These are phyloP conservation scores for Venustampulla echinocandica DNA, from an alignment of 495 filamentous ascomycete genomes.

Conservation along the genomic window DNA sequence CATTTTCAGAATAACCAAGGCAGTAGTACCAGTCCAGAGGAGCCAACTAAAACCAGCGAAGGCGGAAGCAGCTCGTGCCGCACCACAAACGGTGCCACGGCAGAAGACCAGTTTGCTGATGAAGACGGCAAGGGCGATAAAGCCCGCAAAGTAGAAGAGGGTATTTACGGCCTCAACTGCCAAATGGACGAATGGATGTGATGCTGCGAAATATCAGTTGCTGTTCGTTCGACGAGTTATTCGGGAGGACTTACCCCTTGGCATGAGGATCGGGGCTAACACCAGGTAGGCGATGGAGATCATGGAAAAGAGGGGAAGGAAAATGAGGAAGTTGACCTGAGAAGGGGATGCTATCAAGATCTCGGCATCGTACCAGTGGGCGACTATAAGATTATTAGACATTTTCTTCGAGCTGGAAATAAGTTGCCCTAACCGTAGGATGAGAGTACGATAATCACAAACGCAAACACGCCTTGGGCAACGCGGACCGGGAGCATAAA, in stretches of 20 bases:
- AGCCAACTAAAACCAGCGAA: conserved; percentile 36
- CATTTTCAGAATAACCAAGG: conserved; percentile 28
- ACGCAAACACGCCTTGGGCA: conserved; percentile 51
- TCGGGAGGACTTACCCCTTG: conserved; percentile 27
- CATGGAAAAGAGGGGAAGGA: conserved; percentile 54
- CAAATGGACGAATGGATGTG: conserved; percentile 50
- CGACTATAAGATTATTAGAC: conserved; percentile 28
- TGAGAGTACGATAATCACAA: conserved; percentile 59
- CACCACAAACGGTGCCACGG: conserved; percentile 39
- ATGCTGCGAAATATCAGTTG: conserved; percentile 25
- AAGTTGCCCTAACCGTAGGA: conserved; percentile 51
- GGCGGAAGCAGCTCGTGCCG: conserved; percentile 38
- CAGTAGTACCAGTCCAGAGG: conserved; percentile 34
- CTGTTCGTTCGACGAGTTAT: background rate
- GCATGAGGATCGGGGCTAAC: conserved; percentile 46
- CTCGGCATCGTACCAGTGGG: conserved; percentile 42
- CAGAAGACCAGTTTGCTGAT: conserved; percentile 47
- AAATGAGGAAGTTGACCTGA: conserved; percentile 66
- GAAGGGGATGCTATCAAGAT: conserved; percentile 39
- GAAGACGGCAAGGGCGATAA: conserved; percentile 60
- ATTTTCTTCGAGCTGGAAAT: background rate
- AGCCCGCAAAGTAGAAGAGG: conserved; percentile 77
- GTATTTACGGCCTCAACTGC: conserved; percentile 56
- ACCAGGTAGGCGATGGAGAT: conserved; percentile 59
- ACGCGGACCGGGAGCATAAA: conserved; percentile 21